Percentiles rank a stretch among this genome's conserved stretches.
Conservation (phyloP, 2,329 filamentous ascomycete species). For the Cadophora luteo-olivacea region DNA sequence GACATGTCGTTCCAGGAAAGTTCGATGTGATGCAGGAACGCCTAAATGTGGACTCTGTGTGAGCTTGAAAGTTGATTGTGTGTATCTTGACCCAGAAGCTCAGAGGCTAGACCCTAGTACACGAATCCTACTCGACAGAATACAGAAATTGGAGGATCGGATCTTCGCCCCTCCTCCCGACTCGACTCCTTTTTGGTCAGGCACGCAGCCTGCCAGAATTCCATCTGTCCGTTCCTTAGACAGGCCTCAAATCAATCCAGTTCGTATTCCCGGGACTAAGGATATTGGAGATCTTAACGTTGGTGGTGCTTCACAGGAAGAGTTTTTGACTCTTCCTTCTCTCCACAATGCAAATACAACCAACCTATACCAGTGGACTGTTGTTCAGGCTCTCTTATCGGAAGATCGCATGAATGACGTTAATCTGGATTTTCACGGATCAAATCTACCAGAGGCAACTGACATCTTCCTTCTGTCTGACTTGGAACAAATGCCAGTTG, state of each 20-base stretch:
- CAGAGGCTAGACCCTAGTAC: neutral
- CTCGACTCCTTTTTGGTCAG: neutral
- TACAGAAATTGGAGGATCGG: neutral
- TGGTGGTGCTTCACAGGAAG: neutral
- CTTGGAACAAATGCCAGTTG: neutral
- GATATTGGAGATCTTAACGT: neutral
- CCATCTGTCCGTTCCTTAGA: neutral
- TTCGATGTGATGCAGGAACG: neutral
- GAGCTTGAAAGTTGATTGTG: neutral
- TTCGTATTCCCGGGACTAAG: neutral
- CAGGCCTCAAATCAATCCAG: neutral
- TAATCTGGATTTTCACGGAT: neutral
- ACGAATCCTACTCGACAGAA: neutral
- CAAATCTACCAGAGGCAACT: neutral
- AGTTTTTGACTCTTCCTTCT: neutral
- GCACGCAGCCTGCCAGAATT: neutral
- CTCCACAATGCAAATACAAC: neutral
- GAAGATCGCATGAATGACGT: neutral
- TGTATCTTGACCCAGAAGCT: slow-evolving; percentile 3
- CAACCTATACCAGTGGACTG: neutral
- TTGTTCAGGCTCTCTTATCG: neutral
- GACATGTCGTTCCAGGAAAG: neutral
- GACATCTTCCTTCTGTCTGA: neutral
- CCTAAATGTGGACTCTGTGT: neutral
- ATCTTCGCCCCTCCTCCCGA: neutral